Evolutionary conservation across 106 monocot species (phyloP).

Genomic region (Dioscorea dumetorum): DNA sequence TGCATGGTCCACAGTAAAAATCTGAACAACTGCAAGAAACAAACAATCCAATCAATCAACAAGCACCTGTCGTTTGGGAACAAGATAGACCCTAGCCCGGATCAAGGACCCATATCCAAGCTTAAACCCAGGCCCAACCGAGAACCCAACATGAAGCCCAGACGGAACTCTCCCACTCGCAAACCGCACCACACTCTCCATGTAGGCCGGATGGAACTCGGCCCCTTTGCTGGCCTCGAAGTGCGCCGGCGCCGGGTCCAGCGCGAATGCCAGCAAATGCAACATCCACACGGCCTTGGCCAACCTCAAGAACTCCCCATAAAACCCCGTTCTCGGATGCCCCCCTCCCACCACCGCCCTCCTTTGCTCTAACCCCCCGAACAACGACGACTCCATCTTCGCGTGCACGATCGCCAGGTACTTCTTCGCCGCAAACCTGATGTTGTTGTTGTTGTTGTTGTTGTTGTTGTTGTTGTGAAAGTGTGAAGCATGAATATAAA

Average conservation of each 20-base stretch:
- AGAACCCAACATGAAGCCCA: conserved; percentile 56
- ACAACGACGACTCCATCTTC: conserved; percentile 72
- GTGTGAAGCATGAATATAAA: no score
- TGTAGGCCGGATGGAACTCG: conserved; percentile 59
- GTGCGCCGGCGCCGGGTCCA: conserved; percentile 67
- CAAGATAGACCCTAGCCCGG: conserved; percentile 63
- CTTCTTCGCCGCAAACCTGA: conserved; percentile 61
- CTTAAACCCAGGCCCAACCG: conserved; percentile 76
- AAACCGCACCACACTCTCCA: conserved; percentile 80
- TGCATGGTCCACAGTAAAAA: no score
- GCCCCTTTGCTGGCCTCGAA: conserved; percentile 72
- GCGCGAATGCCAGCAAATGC: conserved; percentile 80
- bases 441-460: no score
- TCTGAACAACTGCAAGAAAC: no score
- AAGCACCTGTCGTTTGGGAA: background rate
- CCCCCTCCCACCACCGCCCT: conserved; percentile 34
- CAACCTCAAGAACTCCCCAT: conserved; percentile 63
- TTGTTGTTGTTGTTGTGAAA: no score
- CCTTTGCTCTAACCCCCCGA: conserved; percentile 49
- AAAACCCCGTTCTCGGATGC: conserved; percentile 74
- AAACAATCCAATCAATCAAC: no score
- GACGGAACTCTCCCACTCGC: conserved; percentile 22
- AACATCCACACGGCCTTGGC: conserved; percentile 95
- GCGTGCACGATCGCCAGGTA: conserved; percentile 50
- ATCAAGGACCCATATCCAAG: conserved; percentile 60